These are phyloP conservation scores for Lupinus albus DNA, from an alignment of 306 rosid species.

Conservation along the genomic window DNA sequence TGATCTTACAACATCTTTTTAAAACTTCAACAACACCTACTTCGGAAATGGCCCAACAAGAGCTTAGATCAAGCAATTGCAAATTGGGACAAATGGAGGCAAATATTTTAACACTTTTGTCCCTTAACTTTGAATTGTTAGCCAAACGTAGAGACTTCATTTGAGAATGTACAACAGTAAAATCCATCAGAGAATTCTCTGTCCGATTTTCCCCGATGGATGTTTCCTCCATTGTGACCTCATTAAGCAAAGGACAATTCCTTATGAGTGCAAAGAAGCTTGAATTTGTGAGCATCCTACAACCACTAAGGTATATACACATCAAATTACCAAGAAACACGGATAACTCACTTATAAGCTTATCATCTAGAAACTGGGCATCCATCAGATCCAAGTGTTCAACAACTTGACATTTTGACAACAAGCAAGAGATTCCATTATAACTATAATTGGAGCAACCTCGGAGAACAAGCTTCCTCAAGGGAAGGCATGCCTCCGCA, in stretches of 20 bases:
- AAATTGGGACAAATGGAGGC: constrained; percentile 57
- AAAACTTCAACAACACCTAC: constrained; percentile 47
- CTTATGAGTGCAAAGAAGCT: constrained; percentile 52
- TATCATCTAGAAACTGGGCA: constrained; percentile 46
- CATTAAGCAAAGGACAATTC: constrained; percentile 52
- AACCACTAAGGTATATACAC: constrained; percentile 51
- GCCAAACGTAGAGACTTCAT: constrained; percentile 55
- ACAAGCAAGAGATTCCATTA: constrained; percentile 49
- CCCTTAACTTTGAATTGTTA: constrained; percentile 28
- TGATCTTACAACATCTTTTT: constrained; percentile 52
- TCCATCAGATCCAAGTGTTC: constrained; percentile 55
- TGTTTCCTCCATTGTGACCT: constrained; percentile 54
- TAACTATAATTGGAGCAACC: constrained; percentile 41
- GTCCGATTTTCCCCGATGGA: constrained; percentile 27
- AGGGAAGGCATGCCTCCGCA: constrained; percentile 56
- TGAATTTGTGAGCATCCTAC: constrained; percentile 44
- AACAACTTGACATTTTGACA: constrained; percentile 45
- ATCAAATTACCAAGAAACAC: constrained; percentile 45
- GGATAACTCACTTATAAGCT: constrained; percentile 47
- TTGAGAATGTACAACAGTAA: constrained; percentile 37
- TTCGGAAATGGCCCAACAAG: constrained; percentile 45
- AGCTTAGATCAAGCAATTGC: constrained; percentile 53
- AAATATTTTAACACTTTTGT: constrained; percentile 33
- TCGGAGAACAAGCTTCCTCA: constrained; percentile 56
- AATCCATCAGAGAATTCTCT: constrained; percentile 7